phyloP scores from a whole-genome alignment of 768 basidiomycete species.

The Strobilomyces confusus region DNA sequence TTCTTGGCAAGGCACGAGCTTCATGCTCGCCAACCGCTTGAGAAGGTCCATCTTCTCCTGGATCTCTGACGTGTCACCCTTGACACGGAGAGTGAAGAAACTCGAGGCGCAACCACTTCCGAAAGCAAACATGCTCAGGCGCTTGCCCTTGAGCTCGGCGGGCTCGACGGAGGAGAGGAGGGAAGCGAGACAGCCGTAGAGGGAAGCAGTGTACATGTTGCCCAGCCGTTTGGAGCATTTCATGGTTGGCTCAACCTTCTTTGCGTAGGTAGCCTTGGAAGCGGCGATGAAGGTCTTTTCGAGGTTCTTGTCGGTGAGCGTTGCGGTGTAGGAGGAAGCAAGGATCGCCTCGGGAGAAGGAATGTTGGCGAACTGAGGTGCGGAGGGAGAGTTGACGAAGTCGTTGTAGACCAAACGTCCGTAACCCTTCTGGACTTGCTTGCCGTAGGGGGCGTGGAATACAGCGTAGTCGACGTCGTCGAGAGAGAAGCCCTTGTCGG shows the following conservation, averaged over 20 bases:
- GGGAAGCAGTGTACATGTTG: conserved; percentile 97
- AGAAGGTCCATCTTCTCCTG: conserved; percentile 77
- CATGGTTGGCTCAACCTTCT: conserved; percentile 78
- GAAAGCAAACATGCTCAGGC: conserved; percentile 93
- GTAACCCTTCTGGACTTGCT: conserved; percentile 96
- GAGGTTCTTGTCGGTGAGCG: conserved; percentile 89
- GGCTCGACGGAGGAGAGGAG: conserved; percentile 74
- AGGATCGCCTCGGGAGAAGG: conserved; percentile 70
- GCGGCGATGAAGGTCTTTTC: conserved; percentile 91
- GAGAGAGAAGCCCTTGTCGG: conserved; percentile 55
- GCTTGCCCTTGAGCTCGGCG: conserved; percentile 69
- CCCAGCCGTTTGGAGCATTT: conserved; percentile 87
- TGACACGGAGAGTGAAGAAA: conserved; percentile 86
- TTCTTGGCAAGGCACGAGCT: conserved; percentile 87
- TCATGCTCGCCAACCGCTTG: conserved; percentile 75
- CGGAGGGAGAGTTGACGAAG: conserved; percentile 74
- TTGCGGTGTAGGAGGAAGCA: conserved; percentile 59
- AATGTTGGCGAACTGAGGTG: conserved; percentile 64
- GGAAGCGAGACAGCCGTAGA: conserved; percentile 92
- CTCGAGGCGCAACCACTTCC: conserved; percentile 93
- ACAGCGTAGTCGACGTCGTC: conserved; percentile 87
- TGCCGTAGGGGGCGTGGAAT: conserved; percentile 98
- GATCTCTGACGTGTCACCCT: conserved; percentile 84
- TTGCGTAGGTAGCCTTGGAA: conserved; percentile 69
- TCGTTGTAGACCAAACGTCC: conserved; percentile 91